Percentiles rank a stretch among this genome's conserved stretches.
These are phyloP conservation scores for Tetracladium maxilliforme DNA, from an alignment of 2,329 filamentous ascomycete species.

Conservation along the genomic window DNA sequence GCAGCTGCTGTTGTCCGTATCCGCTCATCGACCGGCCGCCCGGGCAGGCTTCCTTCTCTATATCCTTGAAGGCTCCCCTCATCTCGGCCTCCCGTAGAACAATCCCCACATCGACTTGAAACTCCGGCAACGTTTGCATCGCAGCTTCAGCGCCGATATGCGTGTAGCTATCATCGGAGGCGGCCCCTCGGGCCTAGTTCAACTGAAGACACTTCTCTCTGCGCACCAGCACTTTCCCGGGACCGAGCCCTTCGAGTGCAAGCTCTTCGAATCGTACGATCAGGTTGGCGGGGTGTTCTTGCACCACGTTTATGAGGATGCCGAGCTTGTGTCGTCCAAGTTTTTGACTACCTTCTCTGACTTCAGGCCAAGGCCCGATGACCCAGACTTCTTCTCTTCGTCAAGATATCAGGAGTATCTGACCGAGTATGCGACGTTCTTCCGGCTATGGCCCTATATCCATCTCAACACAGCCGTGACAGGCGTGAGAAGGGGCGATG, in stretches of 20 bases:
- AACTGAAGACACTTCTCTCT: slow-evolving; percentile 22
- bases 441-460: slow-evolving; percentile 21
- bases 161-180: slow-evolving; percentile 25
- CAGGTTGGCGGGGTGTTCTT: slow-evolving; percentile 30
- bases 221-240: slow-evolving; percentile 21
- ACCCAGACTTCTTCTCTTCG: slow-evolving; percentile 27
- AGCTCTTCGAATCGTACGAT: slow-evolving; percentile 27
- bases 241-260: slow-evolving; percentile 21
- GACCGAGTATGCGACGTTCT: slow-evolving; percentile 20
- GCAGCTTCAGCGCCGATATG: too few relatives aligned
- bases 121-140: too few relatives aligned
- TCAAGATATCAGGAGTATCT: slow-evolving; percentile 26
- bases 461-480: slow-evolving; percentile 16
- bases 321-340: slow-evolving; percentile 33
- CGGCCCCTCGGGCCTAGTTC: slow-evolving; percentile 25
- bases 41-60: too few relatives aligned
- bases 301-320: slow-evolving; percentile 29
- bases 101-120: too few relatives aligned
- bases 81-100: too few relatives aligned
- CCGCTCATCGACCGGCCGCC: too few relatives aligned
- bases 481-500: slow-evolving; percentile 1
- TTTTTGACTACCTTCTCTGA: slow-evolving; percentile 35
- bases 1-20: too few relatives aligned
- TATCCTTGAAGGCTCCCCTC: too few relatives aligned
- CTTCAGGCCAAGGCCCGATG: slow-evolving; percentile 23